Conservation (phyloP, 2,329 filamentous ascomycete genomes). For the Arthroderma sp. region DNA sequence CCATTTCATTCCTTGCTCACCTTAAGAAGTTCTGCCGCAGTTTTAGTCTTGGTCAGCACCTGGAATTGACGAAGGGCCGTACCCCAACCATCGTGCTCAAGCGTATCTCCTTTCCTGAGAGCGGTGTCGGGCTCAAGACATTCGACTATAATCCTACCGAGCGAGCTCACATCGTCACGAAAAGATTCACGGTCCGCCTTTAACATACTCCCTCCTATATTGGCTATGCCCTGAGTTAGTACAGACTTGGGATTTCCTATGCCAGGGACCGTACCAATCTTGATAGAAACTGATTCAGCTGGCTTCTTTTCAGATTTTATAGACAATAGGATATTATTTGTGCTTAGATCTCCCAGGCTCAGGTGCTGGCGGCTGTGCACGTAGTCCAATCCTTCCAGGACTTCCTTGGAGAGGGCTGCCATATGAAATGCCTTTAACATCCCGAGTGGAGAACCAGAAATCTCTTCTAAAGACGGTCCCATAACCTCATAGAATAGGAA, state of each 20-base stretch:
- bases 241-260: neutral
- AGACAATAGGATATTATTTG: neutral
- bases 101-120: conserved; percentile 5
- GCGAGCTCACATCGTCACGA: conserved; percentile 3
- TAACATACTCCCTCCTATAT: conserved; percentile 8
- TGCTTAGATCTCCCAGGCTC: conserved; percentile 1
- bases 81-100: conserved; percentile 5
- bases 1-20: conserved; percentile 2
- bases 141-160: conserved; percentile 9
- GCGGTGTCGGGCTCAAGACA: conserved; percentile 8
- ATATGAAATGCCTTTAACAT: conserved; percentile 9
- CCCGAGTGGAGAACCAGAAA: conserved; percentile 3
- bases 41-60: conserved; percentile 5
- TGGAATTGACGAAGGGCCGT: conserved; percentile 5
- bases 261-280: conserved; percentile 8
- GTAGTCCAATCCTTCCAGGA: conserved; percentile 9
- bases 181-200: neutral
- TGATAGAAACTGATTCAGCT: conserved; percentile 5
- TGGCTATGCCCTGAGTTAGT: too few relatives aligned
- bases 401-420: conserved; percentile 9
- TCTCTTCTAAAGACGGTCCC: conserved; percentile 8
- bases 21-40: conserved; percentile 4
- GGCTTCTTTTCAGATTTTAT: neutral
- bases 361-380: conserved; percentile 8
- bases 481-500: conserved; percentile 11